Evolutionary conservation across 78 protist species (phyloP).

Genomic region (Protostelium mycophagum): DNA sequence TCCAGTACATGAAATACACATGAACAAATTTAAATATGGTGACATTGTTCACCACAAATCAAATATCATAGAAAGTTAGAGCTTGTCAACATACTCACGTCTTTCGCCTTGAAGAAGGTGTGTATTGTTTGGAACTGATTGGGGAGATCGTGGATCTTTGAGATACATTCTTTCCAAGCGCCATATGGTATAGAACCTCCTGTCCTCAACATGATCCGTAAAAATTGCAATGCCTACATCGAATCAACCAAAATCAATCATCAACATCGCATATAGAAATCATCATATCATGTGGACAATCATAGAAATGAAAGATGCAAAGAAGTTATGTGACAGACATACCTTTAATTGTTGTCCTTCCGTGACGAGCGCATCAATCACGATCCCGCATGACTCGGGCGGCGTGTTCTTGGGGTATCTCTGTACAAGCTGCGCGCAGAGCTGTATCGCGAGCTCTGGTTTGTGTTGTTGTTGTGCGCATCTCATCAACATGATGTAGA

Average conservation of each 20-base stretch:
- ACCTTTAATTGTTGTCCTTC: background rate
- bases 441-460: background rate
- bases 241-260: background rate
- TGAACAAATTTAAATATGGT: background rate
- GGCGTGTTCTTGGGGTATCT: background rate
- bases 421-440: background rate
- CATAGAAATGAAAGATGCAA: no score
- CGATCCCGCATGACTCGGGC: background rate
- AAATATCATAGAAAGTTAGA: no score
- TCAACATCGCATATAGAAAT: background rate
- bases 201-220: background rate
- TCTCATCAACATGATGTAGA: background rate
- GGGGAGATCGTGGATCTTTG: background rate
- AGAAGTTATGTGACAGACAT: no score
- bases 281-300: no score
- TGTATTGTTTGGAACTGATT: no score
- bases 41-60: no score
- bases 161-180: background rate
- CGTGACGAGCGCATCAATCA: background rate
- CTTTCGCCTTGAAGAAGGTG: no score
- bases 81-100: no score
- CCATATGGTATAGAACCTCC: background rate
- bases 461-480: background rate
- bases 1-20: background rate
- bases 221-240: background rate